Evolutionary conservation across 2,329 filamentous ascomycete species (phyloP).

Genomic region (Microdochium paspali): DNA sequence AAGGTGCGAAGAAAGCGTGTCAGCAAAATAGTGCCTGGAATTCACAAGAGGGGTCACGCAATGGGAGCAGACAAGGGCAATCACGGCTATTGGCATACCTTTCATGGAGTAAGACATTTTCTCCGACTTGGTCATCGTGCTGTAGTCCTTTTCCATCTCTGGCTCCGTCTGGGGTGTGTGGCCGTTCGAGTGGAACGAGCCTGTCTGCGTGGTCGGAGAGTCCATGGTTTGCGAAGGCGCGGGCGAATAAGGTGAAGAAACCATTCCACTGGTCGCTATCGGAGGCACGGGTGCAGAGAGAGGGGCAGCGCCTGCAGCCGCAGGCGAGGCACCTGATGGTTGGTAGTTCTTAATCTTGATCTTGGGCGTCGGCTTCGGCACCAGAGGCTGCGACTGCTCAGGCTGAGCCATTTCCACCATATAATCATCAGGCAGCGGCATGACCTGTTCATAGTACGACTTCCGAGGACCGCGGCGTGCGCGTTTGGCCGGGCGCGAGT

Average conservation of each 20-base stretch:
- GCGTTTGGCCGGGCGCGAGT: slow-evolving; percentile 17
- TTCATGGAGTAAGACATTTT: slow-evolving; percentile 60
- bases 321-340: slow-evolving; percentile 1
- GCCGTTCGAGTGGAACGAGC: slow-evolving; percentile 5
- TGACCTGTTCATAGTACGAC: slow-evolving; percentile 8
- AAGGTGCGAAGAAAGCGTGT: slow-evolving; percentile 1
- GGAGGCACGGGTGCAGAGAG: too few species aligned
- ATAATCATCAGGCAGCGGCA: slow-evolving; percentile 3
- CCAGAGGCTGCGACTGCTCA: slow-evolving; percentile 1
- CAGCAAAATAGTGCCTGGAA: neutral
- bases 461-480: slow-evolving; percentile 17
- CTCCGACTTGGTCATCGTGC: slow-evolving; percentile 54
- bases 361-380: slow-evolving; percentile 14
- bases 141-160: slow-evolving; percentile 42
- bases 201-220: slow-evolving; percentile 1
- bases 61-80: neutral
- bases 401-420: neutral
- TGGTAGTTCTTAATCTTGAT: slow-evolving; percentile 25
- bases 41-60: neutral
- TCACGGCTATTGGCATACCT: slow-evolving; percentile 30
- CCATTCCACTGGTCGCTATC: too few species aligned
- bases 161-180: slow-evolving; percentile 7
- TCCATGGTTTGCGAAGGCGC: slow-evolving; percentile 5
- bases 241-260: slow-evolving; percentile 6
- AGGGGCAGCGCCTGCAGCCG: neutral